These are phyloP conservation scores for Straminergon stramineum DNA, from an alignment of 225 moss, liverwort and hornwort genomes.

Conservation along the genomic window DNA sequence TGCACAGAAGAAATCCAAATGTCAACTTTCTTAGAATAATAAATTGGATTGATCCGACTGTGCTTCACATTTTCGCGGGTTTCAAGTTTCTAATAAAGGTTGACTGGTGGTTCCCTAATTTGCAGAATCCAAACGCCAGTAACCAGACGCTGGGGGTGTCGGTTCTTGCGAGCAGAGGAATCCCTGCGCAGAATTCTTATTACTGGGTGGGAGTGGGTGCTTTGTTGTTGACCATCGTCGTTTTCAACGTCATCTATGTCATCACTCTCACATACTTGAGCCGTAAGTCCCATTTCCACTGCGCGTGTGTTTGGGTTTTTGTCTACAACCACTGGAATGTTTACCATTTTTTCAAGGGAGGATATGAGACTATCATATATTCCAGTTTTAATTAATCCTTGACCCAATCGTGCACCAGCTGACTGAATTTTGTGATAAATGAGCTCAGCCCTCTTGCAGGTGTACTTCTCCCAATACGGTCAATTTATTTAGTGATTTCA, in stretches of 20 bases:
- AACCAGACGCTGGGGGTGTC: conserved; percentile 13
- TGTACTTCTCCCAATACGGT: too few species aligned
- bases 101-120: neutral
- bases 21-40: neutral
- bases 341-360: neutral
- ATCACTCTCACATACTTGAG: conserved; percentile 46
- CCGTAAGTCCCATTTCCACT: conserved; percentile 29
- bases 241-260: conserved; percentile 60
- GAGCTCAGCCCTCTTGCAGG: too few species aligned
- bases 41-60: neutral
- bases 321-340: neutral
- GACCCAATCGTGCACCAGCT: neutral
- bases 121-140: conserved; percentile 1
- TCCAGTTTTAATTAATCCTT: neutral
- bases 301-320: neutral
- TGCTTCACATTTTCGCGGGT: neutral
- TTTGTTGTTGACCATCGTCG: conserved; percentile 38
- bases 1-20: too few species aligned
- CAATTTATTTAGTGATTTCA: neutral
- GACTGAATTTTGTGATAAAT: neutral
- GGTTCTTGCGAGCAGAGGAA: neutral
- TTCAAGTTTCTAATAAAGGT: neutral
- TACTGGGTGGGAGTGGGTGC: conserved; percentile 59
- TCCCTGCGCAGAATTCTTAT: conserved; percentile 22
- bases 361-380: neutral